Evolutionary conservation across 1,139 yeast species (phyloP), one percentile per base, ranked within the genome.

Genomic region (Suhomyces guaymorum): DNA sequence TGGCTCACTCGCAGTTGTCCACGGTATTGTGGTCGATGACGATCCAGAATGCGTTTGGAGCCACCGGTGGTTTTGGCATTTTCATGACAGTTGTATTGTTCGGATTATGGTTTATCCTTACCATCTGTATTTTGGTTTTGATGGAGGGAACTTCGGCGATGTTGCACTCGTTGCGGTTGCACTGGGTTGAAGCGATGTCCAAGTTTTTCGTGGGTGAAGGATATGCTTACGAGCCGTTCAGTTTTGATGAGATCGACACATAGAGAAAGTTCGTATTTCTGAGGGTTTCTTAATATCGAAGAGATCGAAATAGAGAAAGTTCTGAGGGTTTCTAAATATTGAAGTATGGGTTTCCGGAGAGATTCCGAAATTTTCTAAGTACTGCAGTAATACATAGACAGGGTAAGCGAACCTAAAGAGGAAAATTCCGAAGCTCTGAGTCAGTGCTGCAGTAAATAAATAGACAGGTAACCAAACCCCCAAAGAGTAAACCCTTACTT

Each of bases 121-220:
- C 98, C 0, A 90, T 89, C 28, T 81, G 89, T 48, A 89, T 94
- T 40, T 74, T 94, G 57, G 97, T 94, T 33, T 72, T 89, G 42
- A 92, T 94, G 98, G 98, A 94, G 63, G 99, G 99, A 35, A 94
- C 98, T 0, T 86, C 96, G 26, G 98, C 98, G 18, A 94, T 94
- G 98, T 75, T 94, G 53, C 99, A 94, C 63, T 86, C 97, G 16
- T 75, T 94, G 52, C 85, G 98, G 63, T 70, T 92, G 55, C 98
- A 92, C 60, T 92, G 99, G 99, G 98, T 94, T 38, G 99, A 94
- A 64, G 90, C 97, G 20, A 94, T 94, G 97, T 89, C 97, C 32
- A 94, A 94, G 66, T 94, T 87, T 60, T 94, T 92, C 54, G 88
- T 85, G 52, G 98, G 98, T 49, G 97, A 92, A 56, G 98, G 98